Evolutionary conservation across 495 filamentous ascomycete genomes (phyloP).

Genomic region (Podospora appendiculata): DNA sequence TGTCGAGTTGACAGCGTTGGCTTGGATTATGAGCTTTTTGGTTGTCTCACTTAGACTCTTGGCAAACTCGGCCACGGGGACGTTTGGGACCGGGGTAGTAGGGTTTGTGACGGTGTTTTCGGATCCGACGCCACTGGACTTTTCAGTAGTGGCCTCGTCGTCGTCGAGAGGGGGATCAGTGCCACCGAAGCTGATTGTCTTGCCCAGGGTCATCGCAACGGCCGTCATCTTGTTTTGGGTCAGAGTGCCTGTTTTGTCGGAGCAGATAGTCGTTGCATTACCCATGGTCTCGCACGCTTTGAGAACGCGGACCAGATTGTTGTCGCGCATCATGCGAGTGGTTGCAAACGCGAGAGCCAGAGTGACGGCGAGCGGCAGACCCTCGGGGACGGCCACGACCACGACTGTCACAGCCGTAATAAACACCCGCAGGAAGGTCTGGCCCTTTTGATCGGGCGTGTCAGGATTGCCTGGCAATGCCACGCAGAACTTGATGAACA

Average conservation of each 20-base stretch:
- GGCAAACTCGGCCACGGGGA: conserved; percentile 19
- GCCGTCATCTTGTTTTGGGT: conserved; percentile 90
- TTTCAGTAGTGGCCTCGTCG: background rate
- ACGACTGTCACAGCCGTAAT: conserved; percentile 95
- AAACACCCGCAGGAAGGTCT: conserved; percentile 82
- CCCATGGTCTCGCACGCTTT: conserved; percentile 97
- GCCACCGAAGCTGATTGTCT: conserved; percentile 55
- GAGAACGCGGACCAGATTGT: conserved; percentile 84
- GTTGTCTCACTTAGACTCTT: conserved; percentile 46
- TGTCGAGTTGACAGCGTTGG: conserved; percentile 79
- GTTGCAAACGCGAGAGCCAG: conserved; percentile 94
- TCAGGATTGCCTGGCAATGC: conserved; percentile 44
- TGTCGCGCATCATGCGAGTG: conserved; percentile 89
- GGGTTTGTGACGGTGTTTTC: conserved; percentile 11
- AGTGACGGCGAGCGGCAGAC: conserved; percentile 85
- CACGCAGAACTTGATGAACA: conserved; percentile 84
- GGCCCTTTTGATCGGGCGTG: conserved; percentile 68
- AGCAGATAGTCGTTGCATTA: conserved; percentile 92
- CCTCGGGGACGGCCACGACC: conserved; percentile 97
- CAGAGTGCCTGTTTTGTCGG: conserved; percentile 95
- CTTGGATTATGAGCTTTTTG: conserved; percentile 60
- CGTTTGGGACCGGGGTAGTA: conserved; percentile 10
- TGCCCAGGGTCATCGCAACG: conserved; percentile 70
- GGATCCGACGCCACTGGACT: conserved; percentile 21
- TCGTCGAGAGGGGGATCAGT: conserved; percentile 24